Evolutionary conservation across 345 rosid genomes (phyloP).

Genomic region (Anacardium occidentale): DNA sequence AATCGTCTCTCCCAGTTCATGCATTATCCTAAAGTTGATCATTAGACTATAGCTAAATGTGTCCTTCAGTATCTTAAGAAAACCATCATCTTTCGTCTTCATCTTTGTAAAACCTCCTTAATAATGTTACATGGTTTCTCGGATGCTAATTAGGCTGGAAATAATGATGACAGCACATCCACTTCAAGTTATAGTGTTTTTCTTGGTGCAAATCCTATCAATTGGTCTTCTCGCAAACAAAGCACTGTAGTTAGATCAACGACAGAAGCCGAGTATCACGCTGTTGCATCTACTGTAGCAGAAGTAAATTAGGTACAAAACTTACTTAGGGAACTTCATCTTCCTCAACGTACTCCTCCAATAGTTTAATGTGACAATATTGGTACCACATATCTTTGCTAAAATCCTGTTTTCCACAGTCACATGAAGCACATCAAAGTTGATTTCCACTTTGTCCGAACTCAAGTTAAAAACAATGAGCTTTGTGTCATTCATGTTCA

Average conservation of each 20-base stretch:
- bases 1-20: neutral
- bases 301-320: neutral
- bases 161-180: neutral
- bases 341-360: neutral
- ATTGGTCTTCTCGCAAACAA: neutral
- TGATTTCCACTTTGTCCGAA: slow-evolving; percentile 4
- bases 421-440: too few relatives aligned
- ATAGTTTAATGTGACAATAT: neutral
- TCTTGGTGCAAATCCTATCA: neutral
- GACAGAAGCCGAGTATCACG: neutral
- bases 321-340: neutral
- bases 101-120: neutral
- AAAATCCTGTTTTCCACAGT: neutral
- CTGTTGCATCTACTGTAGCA: neutral
- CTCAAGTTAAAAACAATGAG: neutral
- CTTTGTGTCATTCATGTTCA: neutral
- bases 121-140: neutral
- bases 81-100: neutral
- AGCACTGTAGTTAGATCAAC: neutral
- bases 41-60: neutral
- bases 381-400: neutral
- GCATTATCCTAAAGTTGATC: neutral
- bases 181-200: neutral
- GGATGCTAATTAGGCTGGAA: neutral
- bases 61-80: neutral